Percentiles rank a stretch among this genome's conserved stretches.
Evolutionary conservation across 2,329 filamentous ascomycete species (phyloP).

Genomic region (Tetracladium maxilliforme): DNA sequence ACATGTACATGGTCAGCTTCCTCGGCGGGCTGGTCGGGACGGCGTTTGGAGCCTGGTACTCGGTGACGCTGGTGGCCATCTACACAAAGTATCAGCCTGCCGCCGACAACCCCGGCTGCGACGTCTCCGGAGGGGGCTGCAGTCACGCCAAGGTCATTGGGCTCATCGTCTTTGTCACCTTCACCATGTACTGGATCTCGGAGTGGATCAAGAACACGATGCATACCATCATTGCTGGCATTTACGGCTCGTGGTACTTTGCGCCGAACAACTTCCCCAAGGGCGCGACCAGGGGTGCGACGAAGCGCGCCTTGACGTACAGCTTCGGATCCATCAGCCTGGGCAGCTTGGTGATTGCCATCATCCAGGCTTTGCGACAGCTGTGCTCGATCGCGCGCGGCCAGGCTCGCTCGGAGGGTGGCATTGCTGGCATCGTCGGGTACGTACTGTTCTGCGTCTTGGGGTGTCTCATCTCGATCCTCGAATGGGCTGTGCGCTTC

Average conservation of each 20-base stretch:
- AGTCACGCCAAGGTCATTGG: slow-evolving; percentile 68
- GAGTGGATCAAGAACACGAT: slow-evolving; percentile 92
- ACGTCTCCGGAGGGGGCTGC: slow-evolving; percentile 37
- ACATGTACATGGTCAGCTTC: slow-evolving; percentile 77
- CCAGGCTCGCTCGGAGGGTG: slow-evolving; percentile 48
- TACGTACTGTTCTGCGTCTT: slow-evolving; percentile 58
- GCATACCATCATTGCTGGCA: slow-evolving; percentile 72
- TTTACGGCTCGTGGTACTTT: slow-evolving; percentile 93
- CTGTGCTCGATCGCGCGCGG: slow-evolving; percentile 65
- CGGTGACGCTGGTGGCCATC: slow-evolving; percentile 71
- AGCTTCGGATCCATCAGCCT: slow-evolving; percentile 85
- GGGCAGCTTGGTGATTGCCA: slow-evolving; percentile 71
- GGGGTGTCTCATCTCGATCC: slow-evolving; percentile 58
- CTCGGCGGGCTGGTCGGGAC: slow-evolving; percentile 65
- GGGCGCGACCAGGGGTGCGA: slow-evolving; percentile 68
- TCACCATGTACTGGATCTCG: slow-evolving; percentile 86
- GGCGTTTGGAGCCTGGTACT: slow-evolving; percentile 72
- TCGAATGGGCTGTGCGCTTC: slow-evolving; percentile 80
- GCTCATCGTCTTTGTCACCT: slow-evolving; percentile 73
- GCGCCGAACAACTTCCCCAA: slow-evolving; percentile 53
- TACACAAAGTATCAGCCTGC: slow-evolving; percentile 70
- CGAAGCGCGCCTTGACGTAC: slow-evolving; percentile 71
- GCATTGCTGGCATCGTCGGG: slow-evolving; percentile 56
- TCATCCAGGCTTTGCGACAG: slow-evolving; percentile 76
- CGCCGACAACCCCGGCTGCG: slow-evolving; percentile 35